These are phyloP conservation scores for Niveomyces coronatus DNA, from an alignment of 2,329 filamentous ascomycete species.

Conservation along the genomic window DNA sequence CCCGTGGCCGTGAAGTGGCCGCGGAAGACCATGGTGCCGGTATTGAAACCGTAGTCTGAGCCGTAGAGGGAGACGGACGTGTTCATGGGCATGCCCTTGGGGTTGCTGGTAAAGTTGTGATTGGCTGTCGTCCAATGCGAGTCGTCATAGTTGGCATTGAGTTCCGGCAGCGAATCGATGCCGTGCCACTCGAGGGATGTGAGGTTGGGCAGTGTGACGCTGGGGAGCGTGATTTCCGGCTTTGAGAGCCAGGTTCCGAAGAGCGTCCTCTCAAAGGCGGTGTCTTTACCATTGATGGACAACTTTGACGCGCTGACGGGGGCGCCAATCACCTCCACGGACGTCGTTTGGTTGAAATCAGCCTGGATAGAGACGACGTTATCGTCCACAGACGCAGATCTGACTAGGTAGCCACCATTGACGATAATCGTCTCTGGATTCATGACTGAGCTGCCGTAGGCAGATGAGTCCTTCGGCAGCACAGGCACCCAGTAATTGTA, in stretches of 20 bases:
- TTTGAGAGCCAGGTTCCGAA: slow-evolving; percentile 38
- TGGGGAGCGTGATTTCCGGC: slow-evolving; percentile 43
- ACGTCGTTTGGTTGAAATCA: slow-evolving; percentile 60
- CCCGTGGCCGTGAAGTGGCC: slow-evolving; percentile 58
- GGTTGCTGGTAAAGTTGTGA: slow-evolving; percentile 44
- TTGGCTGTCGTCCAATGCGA: slow-evolving; percentile 53
- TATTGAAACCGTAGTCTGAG: slow-evolving; percentile 65
- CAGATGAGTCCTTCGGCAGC: slow-evolving; percentile 23
- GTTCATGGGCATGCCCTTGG: slow-evolving; percentile 42
- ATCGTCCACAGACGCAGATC: slow-evolving; percentile 46
- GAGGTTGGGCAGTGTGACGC: slow-evolving; percentile 30
- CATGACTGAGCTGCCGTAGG: slow-evolving; percentile 26
- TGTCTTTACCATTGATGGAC: slow-evolving; percentile 28
- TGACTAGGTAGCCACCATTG: slow-evolving; percentile 53
- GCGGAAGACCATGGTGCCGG: slow-evolving; percentile 58
- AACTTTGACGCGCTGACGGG: slow-evolving; percentile 36
- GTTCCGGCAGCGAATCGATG: slow-evolving; percentile 61
- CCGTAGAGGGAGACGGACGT: slow-evolving; percentile 59
- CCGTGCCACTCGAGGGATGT: slow-evolving; percentile 54
- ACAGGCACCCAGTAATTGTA: slow-evolving; percentile 62
- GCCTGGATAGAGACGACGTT: slow-evolving; percentile 52
- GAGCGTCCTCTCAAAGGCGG: slow-evolving; percentile 25
- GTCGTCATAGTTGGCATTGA: slow-evolving; percentile 56
- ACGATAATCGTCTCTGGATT: slow-evolving; percentile 41
- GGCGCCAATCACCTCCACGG: slow-evolving; percentile 58